Base-by-base conservation (phyloP, 2,329 filamentous ascomycete species). In the Trematosphaeria pertusa region DNA sequence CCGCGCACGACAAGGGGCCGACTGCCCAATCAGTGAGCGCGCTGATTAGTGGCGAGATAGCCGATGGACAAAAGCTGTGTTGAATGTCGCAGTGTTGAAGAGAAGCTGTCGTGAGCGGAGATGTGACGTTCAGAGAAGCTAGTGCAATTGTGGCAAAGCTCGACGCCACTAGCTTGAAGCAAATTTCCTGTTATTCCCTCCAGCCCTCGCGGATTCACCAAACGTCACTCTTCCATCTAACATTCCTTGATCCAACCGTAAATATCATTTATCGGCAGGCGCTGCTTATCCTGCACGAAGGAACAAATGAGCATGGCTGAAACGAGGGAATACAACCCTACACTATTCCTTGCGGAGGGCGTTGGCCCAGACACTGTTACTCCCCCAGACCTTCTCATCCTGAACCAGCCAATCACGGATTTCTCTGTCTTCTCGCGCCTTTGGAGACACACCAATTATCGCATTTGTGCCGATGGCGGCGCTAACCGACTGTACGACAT, bases 401-500 rank as follows among this genome's bases (percentile, higher is more conserved):
- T 83, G 22, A 76, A 78, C 43, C 71, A 73, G 40, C 71, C 70
- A 43, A 70, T 73, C 45, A 51, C 60, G 66, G 68, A 67, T 62
- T 83, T 57, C 77, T 79, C 80, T 68, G 77, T 74, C 10, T 75
- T 81, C 52, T 61, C 69, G 21, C 68, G 71, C 9, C 64, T 81
- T 10, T 79, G 78, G 73, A 62, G 64, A 19, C 75, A 78, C 52
- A 87, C 88, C 41, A 76, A 74, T 17, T 81, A 86, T 51, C 83
- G 82, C 18, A 79, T 97, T 42, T 96, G 91, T 48, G 94, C 91
- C 20, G 94, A 99, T 74, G 94, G 92, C 44, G 94, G 91, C 18
- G 92, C 92, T 35, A 96, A 97, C 65, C 81, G 84, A 28, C 80
- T 97, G 15, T 79, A 81, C 55, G 72, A 84, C 55, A 75, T 78